phyloP scores from a whole-genome alignment of 2,329 filamentous ascomycete genomes.

The Aspergillus sp. region DNA sequence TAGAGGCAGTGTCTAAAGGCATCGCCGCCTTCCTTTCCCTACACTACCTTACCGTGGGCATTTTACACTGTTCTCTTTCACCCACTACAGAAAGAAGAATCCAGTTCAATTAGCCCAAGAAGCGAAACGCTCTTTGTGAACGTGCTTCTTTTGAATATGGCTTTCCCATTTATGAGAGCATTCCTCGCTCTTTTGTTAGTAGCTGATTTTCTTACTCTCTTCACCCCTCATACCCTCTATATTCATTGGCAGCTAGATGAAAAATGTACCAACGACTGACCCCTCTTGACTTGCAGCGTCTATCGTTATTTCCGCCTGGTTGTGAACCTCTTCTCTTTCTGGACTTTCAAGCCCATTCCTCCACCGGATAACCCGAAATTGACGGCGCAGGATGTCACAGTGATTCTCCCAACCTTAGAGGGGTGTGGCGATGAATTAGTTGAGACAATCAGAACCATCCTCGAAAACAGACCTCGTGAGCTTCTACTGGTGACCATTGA shows the following conservation, averaged over 20 bases:
- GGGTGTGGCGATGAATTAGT: constrained; percentile 79
- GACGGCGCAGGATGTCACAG: constrained; percentile 79
- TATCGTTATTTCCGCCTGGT: constrained; percentile 84
- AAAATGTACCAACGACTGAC: not conserved
- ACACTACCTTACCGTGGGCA: too few relatives aligned
- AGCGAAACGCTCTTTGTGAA: not conserved
- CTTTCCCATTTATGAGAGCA: constrained; percentile 34
- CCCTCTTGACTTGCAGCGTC: constrained; percentile 51
- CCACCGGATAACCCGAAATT: constrained; percentile 77
- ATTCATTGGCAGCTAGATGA: too few relatives aligned
- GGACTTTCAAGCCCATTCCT: constrained; percentile 79
- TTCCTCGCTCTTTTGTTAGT: constrained; percentile 41
- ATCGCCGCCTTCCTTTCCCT: too few relatives aligned
- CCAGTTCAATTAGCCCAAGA: constrained; percentile 5
- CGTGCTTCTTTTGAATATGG: constrained; percentile 20
- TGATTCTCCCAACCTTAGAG: constrained; percentile 90
- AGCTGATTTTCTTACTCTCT: constrained; percentile 1
- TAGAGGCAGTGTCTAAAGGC: not conserved
- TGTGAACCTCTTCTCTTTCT: constrained; percentile 80
- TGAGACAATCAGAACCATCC: constrained; percentile 63
- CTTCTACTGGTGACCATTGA: constrained; percentile 84
- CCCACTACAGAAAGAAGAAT: too few relatives aligned
- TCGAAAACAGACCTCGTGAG: constrained; percentile 55
- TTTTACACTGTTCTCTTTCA: too few relatives aligned
- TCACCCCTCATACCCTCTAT: not conserved